Evolutionary conservation across 352 stramenopile species (phyloP).

Genomic region (Aphanomyces invadans): DNA sequence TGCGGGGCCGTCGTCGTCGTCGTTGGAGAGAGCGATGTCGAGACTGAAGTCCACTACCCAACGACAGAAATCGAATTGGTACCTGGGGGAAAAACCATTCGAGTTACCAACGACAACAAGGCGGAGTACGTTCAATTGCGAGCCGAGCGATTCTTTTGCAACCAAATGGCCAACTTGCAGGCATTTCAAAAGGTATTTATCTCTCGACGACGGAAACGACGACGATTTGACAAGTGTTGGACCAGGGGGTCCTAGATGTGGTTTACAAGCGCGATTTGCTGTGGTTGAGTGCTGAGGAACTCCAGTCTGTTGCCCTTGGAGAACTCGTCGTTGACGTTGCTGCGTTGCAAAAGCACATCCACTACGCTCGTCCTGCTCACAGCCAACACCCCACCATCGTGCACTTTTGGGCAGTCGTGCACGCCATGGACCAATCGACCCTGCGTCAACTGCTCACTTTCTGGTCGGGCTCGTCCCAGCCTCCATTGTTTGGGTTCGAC

Average conservation of each 20-base stretch:
- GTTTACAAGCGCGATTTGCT: constrained; percentile 44
- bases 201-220: constrained; percentile 37
- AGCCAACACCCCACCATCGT: constrained; percentile 26
- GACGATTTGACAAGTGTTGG: constrained; percentile 40
- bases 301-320: constrained; percentile 42
- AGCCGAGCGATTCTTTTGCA: constrained; percentile 50
- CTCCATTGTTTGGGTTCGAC: constrained; percentile 68
- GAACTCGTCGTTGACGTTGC: constrained; percentile 46
- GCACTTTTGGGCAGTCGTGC: constrained; percentile 58
- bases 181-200: constrained; percentile 3
- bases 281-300: constrained; percentile 49
- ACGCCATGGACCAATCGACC: constrained; percentile 45
- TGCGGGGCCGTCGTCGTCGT: neutral
- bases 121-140: constrained; percentile 47
- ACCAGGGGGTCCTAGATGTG: constrained; percentile 50
- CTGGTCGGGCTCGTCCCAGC: constrained; percentile 59
- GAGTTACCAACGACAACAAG: constrained; percentile 69
- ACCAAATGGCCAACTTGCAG: neutral
- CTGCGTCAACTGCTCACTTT: constrained; percentile 61
- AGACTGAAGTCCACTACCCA: neutral
- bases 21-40: constrained; percentile 14
- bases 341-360: constrained; percentile 42
- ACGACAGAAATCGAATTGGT: constrained; percentile 49
- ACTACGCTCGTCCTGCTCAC: constrained; percentile 44
- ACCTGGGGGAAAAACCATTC: constrained; percentile 27